A percentile compares a stretch with the other conserved stretches of the same genome.
Evolutionary conservation across 1,284 basidiomycete genomes (phyloP).

Genomic region (Pseudozyma thailandica): DNA sequence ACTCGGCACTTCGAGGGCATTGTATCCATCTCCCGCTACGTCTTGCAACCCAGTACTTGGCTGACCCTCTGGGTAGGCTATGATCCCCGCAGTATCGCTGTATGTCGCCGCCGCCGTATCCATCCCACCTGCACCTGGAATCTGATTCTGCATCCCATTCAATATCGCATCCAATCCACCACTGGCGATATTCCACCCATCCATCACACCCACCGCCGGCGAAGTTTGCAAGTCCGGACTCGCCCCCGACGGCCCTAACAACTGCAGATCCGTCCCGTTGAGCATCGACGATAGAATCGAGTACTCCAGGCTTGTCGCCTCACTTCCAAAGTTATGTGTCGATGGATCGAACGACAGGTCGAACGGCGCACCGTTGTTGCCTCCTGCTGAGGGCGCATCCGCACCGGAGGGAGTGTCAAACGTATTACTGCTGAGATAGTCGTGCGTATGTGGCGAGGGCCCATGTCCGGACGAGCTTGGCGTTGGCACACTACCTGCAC

Average conservation of each 20-base stretch:
- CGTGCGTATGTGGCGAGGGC: conserved; percentile 41
- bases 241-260: conserved; percentile 44
- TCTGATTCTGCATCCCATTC: conserved; percentile 9
- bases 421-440: conserved; percentile 47
- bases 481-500: conserved; percentile 17
- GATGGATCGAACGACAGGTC: conserved; percentile 74
- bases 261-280: conserved; percentile 60
- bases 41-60: conserved; percentile 21
- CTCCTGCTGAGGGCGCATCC: conserved; percentile 9
- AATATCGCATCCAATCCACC: conserved; percentile 33
- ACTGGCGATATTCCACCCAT: conserved; percentile 50
- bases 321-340: conserved; percentile 79
- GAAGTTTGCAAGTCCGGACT: conserved; percentile 53
- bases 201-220: conserved; percentile 55
- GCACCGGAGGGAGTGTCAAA: conserved; percentile 29
- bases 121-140: conserved; percentile 28
- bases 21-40: conserved; percentile 23
- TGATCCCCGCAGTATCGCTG: conserved; percentile 38
- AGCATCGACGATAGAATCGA: conserved; percentile 90
- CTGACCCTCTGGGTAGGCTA: conserved; percentile 12
- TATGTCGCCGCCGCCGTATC: conserved; percentile 40
- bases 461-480: conserved; percentile 44
- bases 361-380: conserved; percentile 19
- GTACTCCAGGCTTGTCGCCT: conserved; percentile 89
- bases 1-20: conserved; percentile 56